Base-by-base conservation (phyloP, 2,329 filamentous ascomycete species). In the Sarocladium kiliense region DNA sequence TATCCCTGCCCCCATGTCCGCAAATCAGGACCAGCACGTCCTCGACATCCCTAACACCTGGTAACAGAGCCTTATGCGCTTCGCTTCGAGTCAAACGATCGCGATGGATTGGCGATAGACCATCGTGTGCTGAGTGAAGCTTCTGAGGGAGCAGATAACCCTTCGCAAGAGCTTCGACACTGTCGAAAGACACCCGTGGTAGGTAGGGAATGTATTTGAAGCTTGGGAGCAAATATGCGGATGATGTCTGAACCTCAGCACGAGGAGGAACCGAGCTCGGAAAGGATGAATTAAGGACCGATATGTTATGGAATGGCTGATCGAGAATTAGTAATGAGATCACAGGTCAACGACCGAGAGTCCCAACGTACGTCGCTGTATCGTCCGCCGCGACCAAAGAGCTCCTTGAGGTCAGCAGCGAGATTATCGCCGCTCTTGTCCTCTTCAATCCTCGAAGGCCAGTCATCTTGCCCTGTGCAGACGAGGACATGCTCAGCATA, bases 401-500 rank as follows among this genome's bases (percentile, higher is more conserved):
- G 66, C 61, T 81, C 78, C 67, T 89, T 93, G 57, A 97, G 68
- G 55, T 89, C 85, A 36, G 86, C 84, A 5, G 86, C 84, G 18
- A 92, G 68, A 61, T 86, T 86, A 61, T 84, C 79, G 16, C 75
- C 82, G 64, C 71, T 79, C 62, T 86, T 82, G 57, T 95, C 91
- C 23, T 96, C 86, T 67, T 96, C 91, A 59, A 97, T 95, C 56
- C 83, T 82, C 65, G 88, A 92, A 26, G 79, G 76, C 92, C 92
- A 97, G 71, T 96, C 89, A 27, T 79, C 73, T 58, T 84, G 82
- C 3, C 90, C 91, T 0, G 91, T 96, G 59, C 88, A 92, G 14
- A 97, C 78, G 10, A 97, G 71, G 3, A 97, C 81, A 62, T 97
- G 91, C 69, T 95, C 87, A 1, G 85, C 78, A 67, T 96, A 96